A percentile compares a stretch with the other conserved stretches of the same genome.
Evolutionary conservation across 2,329 filamentous ascomycete species (phyloP).

Genomic region (Escovopsis sp.): DNA sequence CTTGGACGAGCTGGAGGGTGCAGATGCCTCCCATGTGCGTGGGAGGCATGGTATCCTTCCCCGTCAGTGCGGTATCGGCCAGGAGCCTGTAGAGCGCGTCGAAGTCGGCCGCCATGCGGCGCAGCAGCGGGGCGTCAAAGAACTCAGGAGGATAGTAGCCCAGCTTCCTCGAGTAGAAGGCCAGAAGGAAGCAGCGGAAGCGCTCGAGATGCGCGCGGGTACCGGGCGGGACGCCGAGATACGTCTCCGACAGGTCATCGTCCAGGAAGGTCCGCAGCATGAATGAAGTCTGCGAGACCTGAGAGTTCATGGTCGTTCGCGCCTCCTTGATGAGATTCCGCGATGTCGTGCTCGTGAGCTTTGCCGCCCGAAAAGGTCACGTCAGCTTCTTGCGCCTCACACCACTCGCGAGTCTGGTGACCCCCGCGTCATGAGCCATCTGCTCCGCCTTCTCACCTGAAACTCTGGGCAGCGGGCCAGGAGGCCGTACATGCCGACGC

Average conservation of each 20-base stretch:
- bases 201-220: conserved; percentile 53
- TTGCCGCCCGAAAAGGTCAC: neutral
- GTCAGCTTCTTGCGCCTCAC: no score
- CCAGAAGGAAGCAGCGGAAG: conserved; percentile 53
- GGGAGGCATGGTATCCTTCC: conserved; percentile 32
- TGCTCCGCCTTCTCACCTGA: conserved; percentile 27
- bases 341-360: conserved; percentile 37
- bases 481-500: conserved; percentile 58
- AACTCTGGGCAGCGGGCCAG: conserved; percentile 44
- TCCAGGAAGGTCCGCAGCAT: conserved; percentile 54
- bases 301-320: conserved; percentile 47
- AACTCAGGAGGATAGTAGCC: conserved; percentile 55
- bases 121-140: conserved; percentile 32
- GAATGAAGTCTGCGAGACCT: conserved; percentile 39
- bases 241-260: conserved; percentile 50
- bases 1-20: conserved; percentile 49
- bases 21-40: conserved; percentile 52
- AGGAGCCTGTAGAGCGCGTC: conserved; percentile 55
- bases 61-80: conserved; percentile 43
- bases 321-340: conserved; percentile 50
- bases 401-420: no score
- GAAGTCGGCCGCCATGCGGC: conserved; percentile 53
- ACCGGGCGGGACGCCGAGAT: conserved; percentile 46
- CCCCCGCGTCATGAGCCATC: neutral
- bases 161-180: conserved; percentile 50